Conservation (phyloP, 306 rosid species). For the Malus sieversii region DNA sequence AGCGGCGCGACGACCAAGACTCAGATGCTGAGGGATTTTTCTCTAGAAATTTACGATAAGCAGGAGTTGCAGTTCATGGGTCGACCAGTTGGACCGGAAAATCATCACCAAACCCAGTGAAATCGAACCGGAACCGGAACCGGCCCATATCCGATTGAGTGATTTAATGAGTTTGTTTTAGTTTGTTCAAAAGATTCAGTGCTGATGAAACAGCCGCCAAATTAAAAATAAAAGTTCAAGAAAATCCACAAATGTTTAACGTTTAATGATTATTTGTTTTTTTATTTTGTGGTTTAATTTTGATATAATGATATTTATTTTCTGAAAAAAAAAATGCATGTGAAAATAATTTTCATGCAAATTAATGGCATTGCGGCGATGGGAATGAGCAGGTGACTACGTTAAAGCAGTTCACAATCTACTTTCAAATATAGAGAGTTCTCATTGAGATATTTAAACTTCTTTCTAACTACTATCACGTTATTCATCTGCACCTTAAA, state of each 20-base stretch:
- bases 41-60: slow-evolving; percentile 36
- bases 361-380: not conserved
- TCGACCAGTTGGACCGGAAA: not conserved
- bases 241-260: not conserved
- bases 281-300: not conserved
- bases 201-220: not conserved
- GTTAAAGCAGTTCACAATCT: too few relatives aligned
- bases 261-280: not conserved
- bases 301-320: not conserved
- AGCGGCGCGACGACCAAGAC: slow-evolving; percentile 7
- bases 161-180: not conserved
- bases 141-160: not conserved
- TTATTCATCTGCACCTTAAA: too few relatives aligned
- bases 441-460: too few relatives aligned
- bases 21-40: slow-evolving; percentile 39
- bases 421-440: too few relatives aligned
- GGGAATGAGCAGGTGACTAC: not conserved
- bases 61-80: slow-evolving; percentile 38
- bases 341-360: not conserved
- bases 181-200: not conserved
- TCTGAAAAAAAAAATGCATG: not conserved
- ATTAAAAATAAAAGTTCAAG: not conserved
- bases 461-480: too few relatives aligned
- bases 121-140: not conserved
- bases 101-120: slow-evolving; percentile 11